phyloP scores from a whole-genome alignment of 148 eudicot species.

The Rhododendron kiyosumense region DNA sequence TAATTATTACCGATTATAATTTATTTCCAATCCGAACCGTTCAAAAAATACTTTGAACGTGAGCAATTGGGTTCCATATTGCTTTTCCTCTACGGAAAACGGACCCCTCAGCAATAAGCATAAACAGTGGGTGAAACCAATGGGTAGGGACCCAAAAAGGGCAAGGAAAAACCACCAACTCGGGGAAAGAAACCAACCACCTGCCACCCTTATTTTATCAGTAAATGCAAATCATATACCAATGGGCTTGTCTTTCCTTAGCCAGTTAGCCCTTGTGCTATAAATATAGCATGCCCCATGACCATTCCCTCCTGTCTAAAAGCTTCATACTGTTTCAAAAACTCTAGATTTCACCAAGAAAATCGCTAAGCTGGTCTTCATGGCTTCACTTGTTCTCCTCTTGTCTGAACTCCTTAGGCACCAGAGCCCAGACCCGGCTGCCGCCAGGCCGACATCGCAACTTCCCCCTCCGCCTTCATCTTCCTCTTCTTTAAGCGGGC shows the following conservation, averaged over 20 bases:
- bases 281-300: neutral
- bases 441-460: neutral
- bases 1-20: no score
- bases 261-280: neutral
- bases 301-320: neutral
- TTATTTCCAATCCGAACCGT: no score
- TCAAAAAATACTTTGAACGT: no score
- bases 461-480: neutral
- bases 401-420: constrained; percentile 32
- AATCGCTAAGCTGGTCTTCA: neutral
- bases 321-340: neutral
- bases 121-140: neutral
- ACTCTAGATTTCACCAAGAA: neutral
- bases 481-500: neutral
- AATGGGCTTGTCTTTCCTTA: neutral
- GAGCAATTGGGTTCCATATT: no score
- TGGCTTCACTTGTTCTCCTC: constrained; percentile 47
- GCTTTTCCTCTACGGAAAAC: no score
- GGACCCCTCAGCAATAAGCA: neutral
- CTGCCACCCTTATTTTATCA: neutral
- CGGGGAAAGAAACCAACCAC: neutral
- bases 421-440: constrained; percentile 11
- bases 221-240: neutral
- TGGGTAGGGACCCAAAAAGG: neutral
- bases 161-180: neutral